Base-by-base conservation (phyloP, 305 asterid species). In the Plantago rigida region DNA sequence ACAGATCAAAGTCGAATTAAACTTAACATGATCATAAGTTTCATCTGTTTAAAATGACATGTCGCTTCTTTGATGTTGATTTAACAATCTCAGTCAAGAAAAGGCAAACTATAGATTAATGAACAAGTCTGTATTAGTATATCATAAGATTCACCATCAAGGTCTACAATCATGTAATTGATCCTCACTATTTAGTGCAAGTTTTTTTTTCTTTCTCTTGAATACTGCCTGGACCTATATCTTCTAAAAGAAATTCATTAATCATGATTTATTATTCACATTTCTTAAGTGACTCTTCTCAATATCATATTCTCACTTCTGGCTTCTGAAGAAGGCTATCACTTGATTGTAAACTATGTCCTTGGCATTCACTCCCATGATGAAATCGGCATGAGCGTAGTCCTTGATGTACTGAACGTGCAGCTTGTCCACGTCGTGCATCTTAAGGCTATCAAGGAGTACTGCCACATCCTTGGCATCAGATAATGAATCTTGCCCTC, bases 311-410 rank as follows among this genome's bases (percentile, higher is more conserved):
- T 34, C 22, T n/a, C 62, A 74, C 2, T 71, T 46, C 5, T 63
- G 44, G 51, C 24, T 59, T 24, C 34, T 68, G n/a, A 84, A 73
- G 60, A 85, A 82, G 0, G 56, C 48, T 0, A 78, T 26, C 1
- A 84, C 39, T 8, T 78, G 71, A n/a, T 63, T 69, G 63, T 77
- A 82, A 3, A 84, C 74, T 19, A 75, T 3, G 9, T 78, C 78
- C 9, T 72, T 74, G 0, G 93, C 86, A 10, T 71, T 75, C 0
- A 65, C 66, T 0, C 79, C 83, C 77, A 82, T 65, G 0, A 82
- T 62, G 59, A 80, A 84, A 68, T 84, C 93, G 4, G 72, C 84
- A 73, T 84, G 93, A 14, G 86, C 88, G 57, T 72, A 84, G 0
- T 82, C 66, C 24, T 78, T 46, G 56, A 82, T 56, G 51, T 56